phyloP scores from a whole-genome alignment of 768 basidiomycete species.

The Hygrocybe punicea region DNA sequence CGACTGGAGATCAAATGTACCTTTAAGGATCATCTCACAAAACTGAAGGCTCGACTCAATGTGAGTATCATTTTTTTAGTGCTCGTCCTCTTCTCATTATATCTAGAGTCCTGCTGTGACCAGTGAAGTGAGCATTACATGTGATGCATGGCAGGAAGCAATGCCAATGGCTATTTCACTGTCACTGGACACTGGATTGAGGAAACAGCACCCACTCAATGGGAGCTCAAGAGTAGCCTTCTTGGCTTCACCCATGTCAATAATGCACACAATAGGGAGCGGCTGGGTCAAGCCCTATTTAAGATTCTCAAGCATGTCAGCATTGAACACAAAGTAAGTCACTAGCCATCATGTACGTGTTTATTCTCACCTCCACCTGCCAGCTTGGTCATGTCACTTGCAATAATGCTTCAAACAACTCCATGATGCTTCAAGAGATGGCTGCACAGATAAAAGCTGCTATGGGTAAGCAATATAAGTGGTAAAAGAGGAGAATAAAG shows the following conservation, averaged over 20 bases:
- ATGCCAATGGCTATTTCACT: constrained; percentile 38
- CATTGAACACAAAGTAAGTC: constrained; percentile 29
- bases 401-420: constrained; percentile 39
- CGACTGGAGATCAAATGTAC: constrained; percentile 26
- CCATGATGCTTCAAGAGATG: constrained; percentile 34
- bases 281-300: constrained; percentile 39
- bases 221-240: too few species aligned
- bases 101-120: constrained; percentile 8
- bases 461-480: background rate
- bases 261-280: too few species aligned
- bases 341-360: background rate
- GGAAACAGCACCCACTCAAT: too few species aligned
- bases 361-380: background rate
- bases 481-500: constrained; percentile 5
- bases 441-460: constrained; percentile 2
- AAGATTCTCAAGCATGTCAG: constrained; percentile 27
- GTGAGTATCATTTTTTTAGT: background rate
- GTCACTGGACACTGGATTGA: constrained; percentile 38
- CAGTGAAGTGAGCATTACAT: constrained; percentile 28
- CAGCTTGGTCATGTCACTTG: constrained; percentile 38
- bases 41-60: too few species aligned
- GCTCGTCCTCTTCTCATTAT: too few species aligned
- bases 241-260: too few species aligned
- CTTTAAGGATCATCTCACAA: constrained; percentile 18
- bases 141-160: constrained; percentile 41